Base-by-base conservation (phyloP, 2,329 filamentous ascomycete species). In the Pezicula carpinea region DNA sequence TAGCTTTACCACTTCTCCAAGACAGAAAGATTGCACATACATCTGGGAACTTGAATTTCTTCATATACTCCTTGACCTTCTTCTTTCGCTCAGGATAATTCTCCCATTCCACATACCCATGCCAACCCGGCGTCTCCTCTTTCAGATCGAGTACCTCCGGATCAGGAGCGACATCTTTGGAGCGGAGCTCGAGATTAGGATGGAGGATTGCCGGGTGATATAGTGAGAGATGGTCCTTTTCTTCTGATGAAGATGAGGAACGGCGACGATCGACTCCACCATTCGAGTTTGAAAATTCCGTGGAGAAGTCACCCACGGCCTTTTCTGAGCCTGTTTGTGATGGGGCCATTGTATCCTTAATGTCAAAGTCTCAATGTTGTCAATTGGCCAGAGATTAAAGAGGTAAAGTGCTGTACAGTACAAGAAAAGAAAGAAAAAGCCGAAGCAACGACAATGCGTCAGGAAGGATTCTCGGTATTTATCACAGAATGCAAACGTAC, bases 41-140 rank as follows among this genome's bases (percentile, higher is more conserved):
- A 39, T 53, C 50, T 32, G 72, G 70, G 61, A 83, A 75, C 49
- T 74, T 64, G 41, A 80, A 75, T 43, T 66, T 66, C 19, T 66
- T 65, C 13, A 84, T 59, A 40, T 84, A 75, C 46, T 78, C 70
- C 39, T 75, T 72, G 0, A 79, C 83, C 39, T 74, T 67, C 21
- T 70, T 72, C 57, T 83, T 84, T 64, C 85, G 87, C 40, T 85
- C 80, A 0, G 83, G 83, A 45, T 85, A 83, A 11, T 79, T 73
- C 59, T 86, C 83, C 83, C 82, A 86, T 57, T 86, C 83, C 5
- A 88, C 71, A 50, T 85, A 87, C 15, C 18, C 44, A 35, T 46
- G 44, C 44, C 44, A 46, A 6, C 44, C 44, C 7, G 36, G 15
- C 10, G 34, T 14, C 26, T 46, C 44, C 17, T 46, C 44, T 15